phyloP scores from a whole-genome alignment of 116 monocot species.

The Papilionanthe hybrid region DNA sequence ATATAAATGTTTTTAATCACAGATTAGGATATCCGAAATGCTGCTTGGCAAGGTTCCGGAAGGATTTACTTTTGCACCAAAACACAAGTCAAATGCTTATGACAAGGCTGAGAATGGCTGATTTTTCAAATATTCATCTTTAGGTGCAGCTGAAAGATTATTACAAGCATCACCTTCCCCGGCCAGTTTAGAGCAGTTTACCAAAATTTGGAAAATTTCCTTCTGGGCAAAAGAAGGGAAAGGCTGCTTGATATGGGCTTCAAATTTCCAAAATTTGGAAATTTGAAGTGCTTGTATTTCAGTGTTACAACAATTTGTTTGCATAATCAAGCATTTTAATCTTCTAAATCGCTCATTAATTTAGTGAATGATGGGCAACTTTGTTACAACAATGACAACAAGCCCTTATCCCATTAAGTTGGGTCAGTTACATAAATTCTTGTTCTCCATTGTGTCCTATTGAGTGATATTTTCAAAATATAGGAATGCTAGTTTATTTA shows the following conservation, averaged over 20 bases:
- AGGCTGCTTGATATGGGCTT: no score
- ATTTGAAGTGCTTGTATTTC: neutral
- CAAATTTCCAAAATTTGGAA: neutral
- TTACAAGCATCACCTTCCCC: neutral
- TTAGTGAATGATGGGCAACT: neutral
- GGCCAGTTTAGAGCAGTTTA: neutral
- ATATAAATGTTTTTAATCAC: conserved; percentile 8
- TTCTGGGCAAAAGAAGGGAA: neutral
- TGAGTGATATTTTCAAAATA: no score
- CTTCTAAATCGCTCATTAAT: conserved; percentile 1
- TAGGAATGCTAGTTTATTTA: no score
- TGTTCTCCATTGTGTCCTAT: no score
- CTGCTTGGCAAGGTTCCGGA: conserved; percentile 95
- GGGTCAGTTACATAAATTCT: no score
- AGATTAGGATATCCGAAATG: conserved; percentile 93
- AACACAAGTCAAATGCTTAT: conserved; percentile 97
- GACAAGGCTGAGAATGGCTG: conserved; percentile 86
- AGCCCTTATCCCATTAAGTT: no score
- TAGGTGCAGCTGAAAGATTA: neutral
- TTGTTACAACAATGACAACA: no score
- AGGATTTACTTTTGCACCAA: conserved; percentile 84
- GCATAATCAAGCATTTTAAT: neutral
- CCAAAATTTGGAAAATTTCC: neutral
- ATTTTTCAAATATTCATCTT: conserved; percentile 1
- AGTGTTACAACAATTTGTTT: neutral